Conservation (phyloP, 164 flowering plant genomes). For the Protea cynaroides region DNA sequence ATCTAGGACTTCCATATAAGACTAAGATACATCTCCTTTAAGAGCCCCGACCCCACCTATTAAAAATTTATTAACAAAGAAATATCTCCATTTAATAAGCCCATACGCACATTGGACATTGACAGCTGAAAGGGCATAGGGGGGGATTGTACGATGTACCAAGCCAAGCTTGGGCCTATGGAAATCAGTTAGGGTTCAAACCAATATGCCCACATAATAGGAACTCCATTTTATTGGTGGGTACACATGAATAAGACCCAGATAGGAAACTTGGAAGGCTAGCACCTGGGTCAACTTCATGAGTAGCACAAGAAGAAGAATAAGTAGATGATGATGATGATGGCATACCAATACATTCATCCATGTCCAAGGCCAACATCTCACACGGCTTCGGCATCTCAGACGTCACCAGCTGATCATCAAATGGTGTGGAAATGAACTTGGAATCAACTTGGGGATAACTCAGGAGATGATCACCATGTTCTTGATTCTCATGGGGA, state of each 20-base stretch:
- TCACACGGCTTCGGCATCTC: slow-evolving; percentile 27
- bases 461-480: slow-evolving; percentile 9
- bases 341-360: slow-evolving; percentile 14
- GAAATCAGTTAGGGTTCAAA: slow-evolving; percentile 35
- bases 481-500: slow-evolving; percentile 4
- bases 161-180: slow-evolving; percentile 6
- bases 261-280: slow-evolving; percentile 16
- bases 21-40: not conserved
- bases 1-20: too few relatives aligned
- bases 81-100: not conserved
- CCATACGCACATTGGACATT: not conserved
- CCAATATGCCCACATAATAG: slow-evolving; percentile 19
- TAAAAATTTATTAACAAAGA: not conserved
- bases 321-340: slow-evolving; percentile 1
- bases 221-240: slow-evolving; percentile 23
- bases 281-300: slow-evolving; percentile 17
- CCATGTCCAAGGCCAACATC: slow-evolving; percentile 13
- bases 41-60: not conserved
- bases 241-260: slow-evolving; percentile 6
- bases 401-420: slow-evolving; percentile 9
- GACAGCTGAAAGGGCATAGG: too few relatives aligned
- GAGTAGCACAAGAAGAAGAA: slow-evolving; percentile 10
- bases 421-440: slow-evolving; percentile 2
- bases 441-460: slow-evolving; percentile 8
- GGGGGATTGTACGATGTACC: not conserved